Base-by-base conservation (phyloP, 768 basidiomycete genomes). In the Sutorius australiensis region DNA sequence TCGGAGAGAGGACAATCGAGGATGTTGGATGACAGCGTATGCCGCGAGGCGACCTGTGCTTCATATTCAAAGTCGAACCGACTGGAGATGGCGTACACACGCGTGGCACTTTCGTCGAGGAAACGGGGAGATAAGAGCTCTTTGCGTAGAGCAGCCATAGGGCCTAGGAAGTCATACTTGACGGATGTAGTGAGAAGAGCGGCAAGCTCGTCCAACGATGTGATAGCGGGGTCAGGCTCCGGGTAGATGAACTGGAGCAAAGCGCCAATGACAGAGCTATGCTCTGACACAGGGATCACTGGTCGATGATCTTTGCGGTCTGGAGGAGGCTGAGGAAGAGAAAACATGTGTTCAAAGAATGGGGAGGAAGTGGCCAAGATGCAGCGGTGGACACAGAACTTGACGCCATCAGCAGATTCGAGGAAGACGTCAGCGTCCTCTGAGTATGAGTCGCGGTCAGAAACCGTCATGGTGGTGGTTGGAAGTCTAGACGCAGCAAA, bases 31-130 rank as follows among this genome's bases (percentile, higher is more conserved):
- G 64, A 60, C 12, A 88, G 78, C 0, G 86, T 86, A 61, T 80
- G 70, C 9, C 68, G 72, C 16, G 87, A 86, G 6, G 87, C 85
- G 42, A 80, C 61, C 52, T 74, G 74, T 11, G 83, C 80, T 63
- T 87, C 87, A 30, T 81, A 77, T 41, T 83, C 79, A 14, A 89
- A 67, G 19, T 83, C 82, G 51, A 78, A 83, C 5, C 82, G 80
- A 53, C 79, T 80, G 2, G 88, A 86, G 38, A 88, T 80, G 27
- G 86, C 85, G 58, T 84, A 90, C 2, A 88, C 84, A 13, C 84
- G 81, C 13, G 75, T 73, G 9, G 88, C 82, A 12, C 72, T 73
- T 13, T 69, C 59, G 33, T 68, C 57, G 16, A 83, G 63, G 63
- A 83, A 85, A 11, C 62, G 64, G 7, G 78, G 73, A 0, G 80